These are phyloP conservation scores for Setaria viridis DNA, from an alignment of 202 grass and related monocot genomes.

Conservation along the genomic window DNA sequence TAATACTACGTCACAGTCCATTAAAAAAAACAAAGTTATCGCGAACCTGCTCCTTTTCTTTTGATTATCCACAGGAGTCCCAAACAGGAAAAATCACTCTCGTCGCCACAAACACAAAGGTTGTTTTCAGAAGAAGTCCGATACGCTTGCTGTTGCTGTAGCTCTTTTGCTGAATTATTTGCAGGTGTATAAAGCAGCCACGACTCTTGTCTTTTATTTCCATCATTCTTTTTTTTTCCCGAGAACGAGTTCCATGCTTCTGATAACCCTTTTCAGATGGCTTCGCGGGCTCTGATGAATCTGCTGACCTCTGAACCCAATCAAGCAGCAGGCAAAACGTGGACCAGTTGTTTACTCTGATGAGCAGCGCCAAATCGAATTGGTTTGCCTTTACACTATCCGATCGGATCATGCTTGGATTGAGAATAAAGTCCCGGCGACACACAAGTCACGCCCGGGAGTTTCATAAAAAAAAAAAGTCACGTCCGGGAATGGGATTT, in stretches of 20 bases:
- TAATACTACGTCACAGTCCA: not conserved
- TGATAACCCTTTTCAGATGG: not conserved
- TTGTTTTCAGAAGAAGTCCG: not conserved
- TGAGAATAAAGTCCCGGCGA: not conserved
- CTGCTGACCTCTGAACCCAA: conserved; percentile 25
- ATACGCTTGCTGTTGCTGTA: not conserved
- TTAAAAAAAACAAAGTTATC: conserved; percentile 7
- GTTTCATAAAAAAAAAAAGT: too few species aligned
- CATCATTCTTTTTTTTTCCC: not conserved
- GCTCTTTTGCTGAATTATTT: not conserved
- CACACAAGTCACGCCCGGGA: not conserved
- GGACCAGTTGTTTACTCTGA: not conserved
- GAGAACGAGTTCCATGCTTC: too few species aligned
- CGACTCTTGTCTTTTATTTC: not conserved
- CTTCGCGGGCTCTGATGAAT: not conserved
- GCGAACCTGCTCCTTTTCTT: not conserved
- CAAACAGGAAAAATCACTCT: not conserved
- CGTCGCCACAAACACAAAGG: not conserved
- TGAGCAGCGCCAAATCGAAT: not conserved
- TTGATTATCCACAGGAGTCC: conserved; percentile 20
- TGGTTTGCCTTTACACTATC: not conserved
- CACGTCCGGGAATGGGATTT: not conserved
- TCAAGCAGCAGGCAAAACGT: conserved; percentile 1
- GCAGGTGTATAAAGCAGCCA: not conserved
- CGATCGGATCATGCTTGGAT: not conserved